A percentile compares a stretch with the other conserved stretches of the same genome.
Evolutionary conservation across 2,329 filamentous ascomycete species (phyloP).

Genomic region (Cladosporium colombiae): DNA sequence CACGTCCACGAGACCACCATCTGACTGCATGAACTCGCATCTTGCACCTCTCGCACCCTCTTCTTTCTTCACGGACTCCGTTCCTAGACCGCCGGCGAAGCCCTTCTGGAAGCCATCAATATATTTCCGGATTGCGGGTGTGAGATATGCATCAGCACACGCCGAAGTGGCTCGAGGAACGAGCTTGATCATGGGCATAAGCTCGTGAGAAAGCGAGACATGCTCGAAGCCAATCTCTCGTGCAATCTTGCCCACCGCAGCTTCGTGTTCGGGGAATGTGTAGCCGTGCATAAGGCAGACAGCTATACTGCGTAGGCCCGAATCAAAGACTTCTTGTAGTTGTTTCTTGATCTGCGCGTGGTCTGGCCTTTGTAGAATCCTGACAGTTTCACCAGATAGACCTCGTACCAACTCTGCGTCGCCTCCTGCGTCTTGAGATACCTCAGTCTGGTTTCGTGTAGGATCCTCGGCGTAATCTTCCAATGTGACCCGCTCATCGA

Average conservation of each 20-base stretch:
- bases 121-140: slow-evolving; percentile 76
- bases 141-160: slow-evolving; percentile 78
- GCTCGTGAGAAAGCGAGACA: slow-evolving; percentile 75
- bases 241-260: slow-evolving; percentile 72
- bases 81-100: slow-evolving; percentile 78
- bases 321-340: slow-evolving; percentile 66
- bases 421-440: slow-evolving; percentile 45
- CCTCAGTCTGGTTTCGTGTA: slow-evolving; percentile 59
- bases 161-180: slow-evolving; percentile 74
- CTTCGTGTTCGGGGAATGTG: slow-evolving; percentile 85
- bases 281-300: slow-evolving; percentile 93
- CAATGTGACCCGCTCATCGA: slow-evolving; percentile 86
- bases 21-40: slow-evolving; percentile 95
- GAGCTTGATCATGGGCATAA: slow-evolving; percentile 88
- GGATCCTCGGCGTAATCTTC: slow-evolving; percentile 93
- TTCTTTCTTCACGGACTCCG: slow-evolving; percentile 69
- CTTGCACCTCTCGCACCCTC: slow-evolving; percentile 68
- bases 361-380: slow-evolving; percentile 65
- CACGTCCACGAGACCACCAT: slow-evolving; percentile 71
- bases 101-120: slow-evolving; percentile 75
- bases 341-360: slow-evolving; percentile 59
- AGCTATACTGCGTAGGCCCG: slow-evolving; percentile 77
- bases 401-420: slow-evolving; percentile 66
- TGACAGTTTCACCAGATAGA: slow-evolving; percentile 71
- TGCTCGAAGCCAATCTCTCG: slow-evolving; percentile 79